Percentiles rank a stretch among this genome's conserved stretches.
phyloP scores from a whole-genome alignment of 2,329 filamentous ascomycete species.

The Ascochyta koolunga region DNA sequence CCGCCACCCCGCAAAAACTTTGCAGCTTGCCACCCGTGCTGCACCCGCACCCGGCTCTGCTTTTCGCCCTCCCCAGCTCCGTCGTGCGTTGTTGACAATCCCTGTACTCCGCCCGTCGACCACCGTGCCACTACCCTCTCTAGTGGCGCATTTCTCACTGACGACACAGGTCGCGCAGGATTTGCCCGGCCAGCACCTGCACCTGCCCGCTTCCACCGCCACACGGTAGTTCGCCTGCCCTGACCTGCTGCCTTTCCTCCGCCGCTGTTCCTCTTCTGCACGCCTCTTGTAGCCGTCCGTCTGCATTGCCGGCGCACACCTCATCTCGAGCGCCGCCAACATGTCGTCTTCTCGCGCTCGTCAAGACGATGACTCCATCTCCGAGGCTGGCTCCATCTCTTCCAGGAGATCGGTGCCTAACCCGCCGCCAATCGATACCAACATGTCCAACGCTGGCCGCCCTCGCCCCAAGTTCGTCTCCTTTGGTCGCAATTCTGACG shows the following conservation, averaged over 20 bases:
- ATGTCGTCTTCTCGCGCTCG: slow-evolving; percentile 25
- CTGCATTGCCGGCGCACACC: slow-evolving; percentile 24
- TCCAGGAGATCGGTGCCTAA: slow-evolving; percentile 12
- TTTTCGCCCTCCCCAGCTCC: neutral
- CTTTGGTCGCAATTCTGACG: slow-evolving; percentile 39
- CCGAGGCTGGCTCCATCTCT: slow-evolving; percentile 22
- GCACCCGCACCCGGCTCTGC: neutral
- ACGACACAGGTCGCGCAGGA: too few species aligned
- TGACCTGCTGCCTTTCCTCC: neutral
- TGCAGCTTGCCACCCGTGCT: neutral
- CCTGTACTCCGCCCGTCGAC: slow-evolving; percentile 6
- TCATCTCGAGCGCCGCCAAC: slow-evolving; percentile 17
- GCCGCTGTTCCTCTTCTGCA: slow-evolving; percentile 1
- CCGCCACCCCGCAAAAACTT: slow-evolving; percentile 2
- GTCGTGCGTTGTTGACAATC: neutral
- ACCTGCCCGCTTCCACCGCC: neutral
- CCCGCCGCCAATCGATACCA: slow-evolving; percentile 26
- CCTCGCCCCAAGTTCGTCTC: slow-evolving; percentile 45
- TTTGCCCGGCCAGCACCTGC: too few species aligned
- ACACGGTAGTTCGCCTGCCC: slow-evolving; percentile 10
- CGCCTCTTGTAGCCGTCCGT: slow-evolving; percentile 5
- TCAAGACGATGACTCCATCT: slow-evolving; percentile 16
- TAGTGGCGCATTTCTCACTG: slow-evolving; percentile 3
- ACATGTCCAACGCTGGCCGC: slow-evolving; percentile 16
- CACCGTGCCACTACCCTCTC: too few species aligned